Percentiles rank a stretch among this genome's conserved stretches.
Conservation (phyloP, 345 rosid genomes). For the Brassica cretica region DNA sequence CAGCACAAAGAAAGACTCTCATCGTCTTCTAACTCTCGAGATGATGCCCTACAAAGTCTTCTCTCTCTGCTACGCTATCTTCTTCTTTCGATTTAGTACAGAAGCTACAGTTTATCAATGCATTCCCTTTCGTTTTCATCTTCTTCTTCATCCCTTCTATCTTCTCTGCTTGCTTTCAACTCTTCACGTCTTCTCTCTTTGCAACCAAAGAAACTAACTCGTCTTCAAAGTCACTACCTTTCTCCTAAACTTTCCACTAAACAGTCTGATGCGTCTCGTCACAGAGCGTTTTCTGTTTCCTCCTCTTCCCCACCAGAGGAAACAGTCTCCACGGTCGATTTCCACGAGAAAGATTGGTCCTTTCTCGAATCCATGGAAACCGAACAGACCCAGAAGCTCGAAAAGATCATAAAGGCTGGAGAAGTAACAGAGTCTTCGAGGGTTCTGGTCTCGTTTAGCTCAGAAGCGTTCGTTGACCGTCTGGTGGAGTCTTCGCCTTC, state of each 20-base stretch:
- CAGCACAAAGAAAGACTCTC: slow-evolving; percentile 23
- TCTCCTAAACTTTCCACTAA: slow-evolving; percentile 4
- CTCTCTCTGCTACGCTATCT: slow-evolving; percentile 20
- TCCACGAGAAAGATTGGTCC: slow-evolving; percentile 84
- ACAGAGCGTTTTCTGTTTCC: slow-evolving; percentile 21
- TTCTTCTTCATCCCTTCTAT: slow-evolving; percentile 11
- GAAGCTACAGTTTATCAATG: slow-evolving; percentile 37
- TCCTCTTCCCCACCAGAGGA: slow-evolving; percentile 52
- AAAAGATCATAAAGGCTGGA: slow-evolving; percentile 60
- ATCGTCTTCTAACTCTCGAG: neutral
- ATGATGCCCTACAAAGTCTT: slow-evolving; percentile 25
- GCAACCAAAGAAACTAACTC: slow-evolving; percentile 19
- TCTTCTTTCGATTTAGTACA: slow-evolving; percentile 19
- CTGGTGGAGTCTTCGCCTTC: slow-evolving; percentile 55
- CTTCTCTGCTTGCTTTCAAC: slow-evolving; percentile 11
- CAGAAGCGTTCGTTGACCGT: slow-evolving; percentile 69
- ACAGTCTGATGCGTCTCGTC: slow-evolving; percentile 23
- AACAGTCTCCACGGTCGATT: slow-evolving; percentile 48
- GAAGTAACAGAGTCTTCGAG: slow-evolving; percentile 56
- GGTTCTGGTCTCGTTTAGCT: slow-evolving; percentile 71
- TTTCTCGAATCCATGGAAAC: slow-evolving; percentile 68
- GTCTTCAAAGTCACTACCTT: slow-evolving; percentile 22
- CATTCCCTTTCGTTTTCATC: slow-evolving; percentile 29
- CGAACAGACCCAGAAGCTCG: slow-evolving; percentile 47
- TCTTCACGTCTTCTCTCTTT: slow-evolving; percentile 31